A percentile compares a stretch with the other conserved stretches of the same genome.
These are phyloP conservation scores for Metschnikowia chrysomelidarum DNA, from an alignment of 805 yeast genomes.

Conservation along the genomic window DNA sequence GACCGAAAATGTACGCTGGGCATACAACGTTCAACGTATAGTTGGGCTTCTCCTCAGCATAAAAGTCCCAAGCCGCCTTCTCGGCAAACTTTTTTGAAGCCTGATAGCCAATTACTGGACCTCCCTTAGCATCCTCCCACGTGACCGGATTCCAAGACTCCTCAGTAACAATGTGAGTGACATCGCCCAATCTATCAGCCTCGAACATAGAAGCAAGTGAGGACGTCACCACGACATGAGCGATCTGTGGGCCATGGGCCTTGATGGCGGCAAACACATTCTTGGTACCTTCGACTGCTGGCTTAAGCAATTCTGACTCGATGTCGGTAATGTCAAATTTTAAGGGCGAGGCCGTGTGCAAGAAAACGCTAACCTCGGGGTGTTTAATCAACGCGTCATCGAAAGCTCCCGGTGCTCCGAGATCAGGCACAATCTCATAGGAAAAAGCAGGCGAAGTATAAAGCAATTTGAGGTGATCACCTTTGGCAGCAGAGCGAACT, in stretches of 20 bases:
- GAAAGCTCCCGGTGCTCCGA: constrained; percentile 25
- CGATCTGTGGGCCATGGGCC: constrained; percentile 40
- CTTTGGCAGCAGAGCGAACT: constrained; percentile 23
- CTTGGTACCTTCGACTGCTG: constrained; percentile 40
- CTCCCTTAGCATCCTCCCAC: constrained; percentile 37
- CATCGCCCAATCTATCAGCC: constrained; percentile 22
- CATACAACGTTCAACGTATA: constrained; percentile 35
- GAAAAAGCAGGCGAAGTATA: constrained; percentile 31
- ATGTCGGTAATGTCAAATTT: constrained; percentile 21
- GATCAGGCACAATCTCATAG: constrained; percentile 37
- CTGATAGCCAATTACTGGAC: constrained; percentile 32
- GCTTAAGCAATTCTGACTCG: constrained; percentile 49
- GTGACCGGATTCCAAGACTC: constrained; percentile 50
- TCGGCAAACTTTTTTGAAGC: constrained; percentile 36
- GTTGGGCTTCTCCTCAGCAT: constrained; percentile 25
- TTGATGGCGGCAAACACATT: constrained; percentile 32
- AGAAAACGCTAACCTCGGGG: constrained; percentile 26
- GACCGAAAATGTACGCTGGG: constrained; percentile 25
- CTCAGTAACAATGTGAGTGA: constrained; percentile 6
- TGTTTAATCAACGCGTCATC: constrained; percentile 26
- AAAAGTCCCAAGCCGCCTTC: constrained; percentile 31
- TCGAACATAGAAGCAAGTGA: constrained; percentile 41
- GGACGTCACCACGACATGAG: constrained; percentile 46
- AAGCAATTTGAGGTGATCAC: constrained; percentile 21
- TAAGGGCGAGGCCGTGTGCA: constrained; percentile 38